Evolutionary conservation across 1,139 yeast species (phyloP), one percentile per base, ranked within the genome.

Genomic region (Tardiomyces blankii): DNA sequence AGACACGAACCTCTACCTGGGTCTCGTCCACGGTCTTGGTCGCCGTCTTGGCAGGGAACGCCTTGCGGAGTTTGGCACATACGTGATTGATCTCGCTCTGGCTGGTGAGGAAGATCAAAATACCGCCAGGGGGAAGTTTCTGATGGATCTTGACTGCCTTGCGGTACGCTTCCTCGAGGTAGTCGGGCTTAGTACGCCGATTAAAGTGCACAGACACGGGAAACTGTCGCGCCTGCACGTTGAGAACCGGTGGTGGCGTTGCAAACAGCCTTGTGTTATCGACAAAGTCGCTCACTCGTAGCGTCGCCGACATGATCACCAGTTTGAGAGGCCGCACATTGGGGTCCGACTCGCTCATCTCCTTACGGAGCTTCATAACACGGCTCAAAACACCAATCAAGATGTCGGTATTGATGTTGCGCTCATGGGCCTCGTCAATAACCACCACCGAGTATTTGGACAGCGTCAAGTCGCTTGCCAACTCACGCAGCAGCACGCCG

Each of bases 401-500:
- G 45, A 93, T 89, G 66, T 93, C 99, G 0, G 99, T 93, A 58
- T 91, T 93, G 51, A 89, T 80, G 59, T 88, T 89, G 60, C 99
- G 77, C 63, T 93, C 98, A 63, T 93, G 99, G 0, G 99, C 99
- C 65, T 91, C 99, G 68, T 93, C 99, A 50, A 93, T 86, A 32
- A 93, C 75, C 40, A 93, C 73, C 1, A 84, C 81, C 0, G 96
- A 87, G 61, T 93, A 93, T 59, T 85, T 86, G 35, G 76, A 73
- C 43, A 93, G 69, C 53, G 82, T 66, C 53, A 91, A 82, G 58
- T 93, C 98, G 0, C 78, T 69, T 81, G 91, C 82, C 82, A 93
- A 80, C 64, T 93, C 99, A 55, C 97, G 73, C 33, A 93, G 67
- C 45, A 93, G 67, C 40, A 93, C 96, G 78, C 99, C 99, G 70